Conservation (phyloP, 495 filamentous ascomycete genomes). For the Penicillium dipodomyicola region DNA sequence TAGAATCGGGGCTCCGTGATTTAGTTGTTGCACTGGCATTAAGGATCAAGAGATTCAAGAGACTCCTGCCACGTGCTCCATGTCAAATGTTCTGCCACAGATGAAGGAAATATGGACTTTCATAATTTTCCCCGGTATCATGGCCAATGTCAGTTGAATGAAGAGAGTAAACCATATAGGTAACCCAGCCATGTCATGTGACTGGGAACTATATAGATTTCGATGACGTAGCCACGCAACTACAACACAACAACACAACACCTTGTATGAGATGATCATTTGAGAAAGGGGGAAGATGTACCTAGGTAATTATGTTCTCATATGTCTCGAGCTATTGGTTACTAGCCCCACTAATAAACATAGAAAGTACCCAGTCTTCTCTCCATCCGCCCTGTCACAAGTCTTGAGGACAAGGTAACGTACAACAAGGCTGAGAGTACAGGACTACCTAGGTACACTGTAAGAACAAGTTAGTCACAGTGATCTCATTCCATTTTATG, state of each 20-base stretch:
- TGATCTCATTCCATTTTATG: neutral
- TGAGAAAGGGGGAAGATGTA: neutral
- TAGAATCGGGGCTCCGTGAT: neutral
- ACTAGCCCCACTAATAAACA: neutral
- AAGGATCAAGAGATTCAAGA: neutral
- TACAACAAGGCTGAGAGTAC: neutral
- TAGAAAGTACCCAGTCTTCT: neutral
- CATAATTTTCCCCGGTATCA: neutral
- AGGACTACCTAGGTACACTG: too few relatives aligned
- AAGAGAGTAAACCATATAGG: too few relatives aligned
- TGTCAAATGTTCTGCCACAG: neutral
- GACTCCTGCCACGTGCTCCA: neutral
- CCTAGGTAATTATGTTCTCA: neutral
- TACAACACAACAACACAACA: neutral
- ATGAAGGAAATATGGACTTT: neutral
- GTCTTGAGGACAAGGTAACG: neutral
- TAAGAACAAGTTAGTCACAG: neutral
- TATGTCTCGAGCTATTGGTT: neutral
- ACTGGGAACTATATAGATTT: neutral
- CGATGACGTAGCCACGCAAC: neutral
- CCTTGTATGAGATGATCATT: neutral
- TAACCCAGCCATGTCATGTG: neutral
- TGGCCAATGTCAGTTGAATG: too few relatives aligned
- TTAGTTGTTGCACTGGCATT: neutral
- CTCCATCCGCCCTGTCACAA: neutral